These are phyloP conservation scores for Coprinellus micaceus DNA, from an alignment of 768 basidiomycete species.

Conservation along the genomic window DNA sequence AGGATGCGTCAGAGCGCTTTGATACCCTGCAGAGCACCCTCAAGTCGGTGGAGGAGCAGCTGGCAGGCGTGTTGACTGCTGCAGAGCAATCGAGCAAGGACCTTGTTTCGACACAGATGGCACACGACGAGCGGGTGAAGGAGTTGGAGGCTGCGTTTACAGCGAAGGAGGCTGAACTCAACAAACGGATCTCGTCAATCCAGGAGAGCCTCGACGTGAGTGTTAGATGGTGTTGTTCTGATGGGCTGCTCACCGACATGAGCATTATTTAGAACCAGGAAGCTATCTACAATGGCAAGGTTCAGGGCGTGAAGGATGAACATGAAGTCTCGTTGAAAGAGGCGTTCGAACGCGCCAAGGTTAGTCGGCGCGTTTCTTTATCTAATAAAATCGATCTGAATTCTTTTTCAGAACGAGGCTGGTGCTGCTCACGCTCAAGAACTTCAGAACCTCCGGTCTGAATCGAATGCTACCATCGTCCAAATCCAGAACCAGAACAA, in stretches of 20 bases:
- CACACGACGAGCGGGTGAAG: constrained; percentile 44
- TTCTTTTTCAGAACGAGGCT: constrained; percentile 61
- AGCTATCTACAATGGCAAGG: constrained; percentile 59
- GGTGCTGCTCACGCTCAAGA: constrained; percentile 64
- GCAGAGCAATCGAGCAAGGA: constrained; percentile 47
- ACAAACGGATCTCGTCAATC: constrained; percentile 53
- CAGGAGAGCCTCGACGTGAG: constrained; percentile 57
- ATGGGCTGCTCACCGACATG: background rate
- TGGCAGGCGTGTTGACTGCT: constrained; percentile 39
- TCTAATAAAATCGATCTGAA: background rate
- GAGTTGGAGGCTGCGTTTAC: constrained; percentile 50
- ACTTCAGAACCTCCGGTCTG: constrained; percentile 63
- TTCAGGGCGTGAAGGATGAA: constrained; percentile 63
- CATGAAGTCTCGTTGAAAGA: constrained; percentile 59
- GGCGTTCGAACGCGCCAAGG: constrained; percentile 79
- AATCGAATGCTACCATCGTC: constrained; percentile 62
- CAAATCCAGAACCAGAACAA: constrained; percentile 66
- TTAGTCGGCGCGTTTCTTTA: constrained; percentile 23
- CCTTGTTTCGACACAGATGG: constrained; percentile 41
- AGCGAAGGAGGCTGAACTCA: constrained; percentile 48
- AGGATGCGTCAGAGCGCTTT: constrained; percentile 42
- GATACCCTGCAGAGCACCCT: constrained; percentile 40
- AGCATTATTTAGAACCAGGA: constrained; percentile 61
- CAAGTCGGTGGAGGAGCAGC: constrained; percentile 42
- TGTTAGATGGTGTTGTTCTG: constrained; percentile 26